Percentiles rank a stretch among this genome's conserved stretches.
phyloP scores from a whole-genome alignment of 768 basidiomycete genomes.

The Rhizopogon vesiculosus region DNA sequence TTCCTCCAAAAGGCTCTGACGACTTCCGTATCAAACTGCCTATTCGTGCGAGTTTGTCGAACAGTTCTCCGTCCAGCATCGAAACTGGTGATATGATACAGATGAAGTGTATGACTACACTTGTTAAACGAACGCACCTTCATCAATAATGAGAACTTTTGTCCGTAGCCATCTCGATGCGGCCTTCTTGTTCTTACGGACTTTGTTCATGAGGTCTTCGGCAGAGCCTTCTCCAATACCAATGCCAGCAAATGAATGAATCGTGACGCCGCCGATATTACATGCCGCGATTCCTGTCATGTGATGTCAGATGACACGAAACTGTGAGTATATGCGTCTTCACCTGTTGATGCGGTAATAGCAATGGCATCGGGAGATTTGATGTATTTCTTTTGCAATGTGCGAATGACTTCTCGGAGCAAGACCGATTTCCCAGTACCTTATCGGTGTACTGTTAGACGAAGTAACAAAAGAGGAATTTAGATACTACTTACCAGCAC shows the following conservation, averaged over 20 bases:
- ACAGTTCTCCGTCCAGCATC: conserved; percentile 92
- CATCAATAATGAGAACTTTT: conserved; percentile 79
- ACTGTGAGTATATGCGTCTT: conserved; percentile 5
- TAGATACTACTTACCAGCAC: conserved; percentile 66
- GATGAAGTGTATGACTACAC: not conserved
- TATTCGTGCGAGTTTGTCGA: conserved; percentile 83
- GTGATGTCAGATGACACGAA: not conserved
- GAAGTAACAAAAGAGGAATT: conserved; percentile 3
- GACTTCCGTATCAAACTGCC: conserved; percentile 61
- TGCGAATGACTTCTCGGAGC: conserved; percentile 83
- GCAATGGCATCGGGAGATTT: conserved; percentile 72
- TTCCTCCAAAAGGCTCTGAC: conserved; percentile 83
- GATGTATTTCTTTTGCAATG: conserved; percentile 50
- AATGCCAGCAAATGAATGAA: conserved; percentile 95
- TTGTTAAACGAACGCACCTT: conserved; percentile 42
- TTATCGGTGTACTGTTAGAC: conserved; percentile 28
- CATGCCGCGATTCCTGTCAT: conserved; percentile 85
- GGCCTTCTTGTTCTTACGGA: conserved; percentile 85
- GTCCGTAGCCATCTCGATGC: conserved; percentile 76
- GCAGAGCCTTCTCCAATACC: conserved; percentile 72
- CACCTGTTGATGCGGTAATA: conserved; percentile 92
- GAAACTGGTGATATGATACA: conserved; percentile 57
- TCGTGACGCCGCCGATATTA: conserved; percentile 93
- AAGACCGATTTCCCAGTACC: conserved; percentile 97
- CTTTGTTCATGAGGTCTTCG: conserved; percentile 55